A percentile compares a stretch with the other conserved stretches of the same genome.
Conservation (phyloP, 768 basidiomycete species). For the Asterophora lycoperdoides region DNA sequence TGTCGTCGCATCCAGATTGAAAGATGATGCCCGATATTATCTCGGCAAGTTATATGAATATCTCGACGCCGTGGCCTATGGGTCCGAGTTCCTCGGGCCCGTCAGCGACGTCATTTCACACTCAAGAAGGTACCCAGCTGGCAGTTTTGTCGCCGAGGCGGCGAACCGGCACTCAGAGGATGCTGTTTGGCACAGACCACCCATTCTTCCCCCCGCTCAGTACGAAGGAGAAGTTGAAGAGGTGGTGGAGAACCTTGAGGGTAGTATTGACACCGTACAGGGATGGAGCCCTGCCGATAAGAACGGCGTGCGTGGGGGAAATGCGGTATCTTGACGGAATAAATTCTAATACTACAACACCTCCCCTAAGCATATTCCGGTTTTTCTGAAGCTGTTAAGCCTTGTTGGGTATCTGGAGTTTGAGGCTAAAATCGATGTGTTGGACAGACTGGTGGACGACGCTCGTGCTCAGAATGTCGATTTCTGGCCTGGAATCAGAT, state of each 20-base stretch:
- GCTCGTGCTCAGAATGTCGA: constrained; percentile 93
- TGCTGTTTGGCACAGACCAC: constrained; percentile 86
- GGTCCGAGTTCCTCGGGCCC: constrained; percentile 78
- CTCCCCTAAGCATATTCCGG: neutral
- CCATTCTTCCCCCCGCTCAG: constrained; percentile 86
- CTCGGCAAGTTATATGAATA: constrained; percentile 75
- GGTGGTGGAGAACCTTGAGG: constrained; percentile 84
- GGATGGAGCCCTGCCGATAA: constrained; percentile 60
- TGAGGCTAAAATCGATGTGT: constrained; percentile 95
- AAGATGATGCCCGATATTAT: constrained; percentile 82
- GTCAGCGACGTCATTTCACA: constrained; percentile 68
- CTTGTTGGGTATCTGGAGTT: constrained; percentile 67
- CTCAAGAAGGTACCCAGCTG: constrained; percentile 43
- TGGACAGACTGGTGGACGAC: constrained; percentile 87
- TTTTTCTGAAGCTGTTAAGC: constrained; percentile 4
- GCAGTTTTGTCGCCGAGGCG: constrained; percentile 24
- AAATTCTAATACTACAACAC: constrained; percentile 8
- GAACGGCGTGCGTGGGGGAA: constrained; percentile 62
- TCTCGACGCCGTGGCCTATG: constrained; percentile 87
- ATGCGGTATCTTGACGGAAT: constrained; percentile 50
- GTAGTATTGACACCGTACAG: constrained; percentile 66
- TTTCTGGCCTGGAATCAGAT: constrained; percentile 45
- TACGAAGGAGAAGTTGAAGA: constrained; percentile 69
- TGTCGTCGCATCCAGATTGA: constrained; percentile 63
- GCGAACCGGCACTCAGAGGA: constrained; percentile 50